Conservation (phyloP, 139 green algal species). For the Chlorella sp. region DNA sequence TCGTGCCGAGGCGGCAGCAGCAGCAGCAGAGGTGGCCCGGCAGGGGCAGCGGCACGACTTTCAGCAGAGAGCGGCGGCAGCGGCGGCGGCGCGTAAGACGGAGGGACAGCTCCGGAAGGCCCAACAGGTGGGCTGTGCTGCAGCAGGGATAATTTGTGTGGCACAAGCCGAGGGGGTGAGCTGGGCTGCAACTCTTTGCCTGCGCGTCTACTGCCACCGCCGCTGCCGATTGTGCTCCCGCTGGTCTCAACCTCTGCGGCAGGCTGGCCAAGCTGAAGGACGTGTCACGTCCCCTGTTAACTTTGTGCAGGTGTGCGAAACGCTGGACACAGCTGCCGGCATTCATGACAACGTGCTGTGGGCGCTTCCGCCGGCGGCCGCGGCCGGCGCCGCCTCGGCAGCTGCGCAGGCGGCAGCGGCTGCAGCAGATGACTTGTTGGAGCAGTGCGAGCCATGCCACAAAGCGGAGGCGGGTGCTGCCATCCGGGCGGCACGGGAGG, state of each 20-base stretch:
- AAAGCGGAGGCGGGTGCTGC: constrained; percentile 5
- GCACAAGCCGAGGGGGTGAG: background rate
- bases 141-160: background rate
- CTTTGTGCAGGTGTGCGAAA: constrained; percentile 43
- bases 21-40: background rate
- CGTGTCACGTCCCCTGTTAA: too few relatives aligned
- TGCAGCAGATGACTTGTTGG: background rate
- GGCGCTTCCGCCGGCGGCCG: background rate
- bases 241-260: too few relatives aligned
- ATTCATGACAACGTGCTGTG: constrained; percentile 34
- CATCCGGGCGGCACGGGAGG: background rate
- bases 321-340: constrained; percentile 39
- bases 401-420: background rate
- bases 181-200: too few relatives aligned
- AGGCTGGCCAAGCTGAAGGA: too few relatives aligned
- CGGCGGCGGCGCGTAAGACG: constrained; percentile 4
- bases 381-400: background rate
- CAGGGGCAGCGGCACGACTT: background rate
- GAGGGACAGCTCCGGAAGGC: constrained; percentile 34
- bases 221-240: too few relatives aligned
- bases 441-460: constrained; percentile 10
- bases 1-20: constrained; percentile 14
- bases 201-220: too few relatives aligned
- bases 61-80: constrained; percentile 4
- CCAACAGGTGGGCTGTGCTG: constrained; percentile 5